Evolutionary conservation across 1,284 basidiomycete species (phyloP), one percentile per base, ranked within the genome.

Genomic region (Phlebopus sp.): DNA sequence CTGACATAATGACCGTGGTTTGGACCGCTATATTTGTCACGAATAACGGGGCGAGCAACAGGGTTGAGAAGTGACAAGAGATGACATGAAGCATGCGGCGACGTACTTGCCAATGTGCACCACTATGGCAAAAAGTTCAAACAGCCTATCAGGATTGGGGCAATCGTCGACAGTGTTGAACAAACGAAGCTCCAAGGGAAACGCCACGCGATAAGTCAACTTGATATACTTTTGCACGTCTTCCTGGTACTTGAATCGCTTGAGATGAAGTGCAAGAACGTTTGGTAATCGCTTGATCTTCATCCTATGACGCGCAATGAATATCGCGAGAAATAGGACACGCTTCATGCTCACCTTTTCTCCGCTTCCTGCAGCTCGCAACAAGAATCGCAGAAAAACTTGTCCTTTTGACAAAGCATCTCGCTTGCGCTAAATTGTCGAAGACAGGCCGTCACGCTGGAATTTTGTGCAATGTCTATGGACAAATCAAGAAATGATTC

Each of bases 1-100:
- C 95, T 91, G 54, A 99, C 86, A 67, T 99, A 99, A 73, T 99
- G 96, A 0, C 96, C 96, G 62, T 98, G 96, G 61, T 97, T 88
- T 15, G 93, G 92, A 2, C 95, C 94, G 58, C 92, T 96, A 66
- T 56, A 42, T 50, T 41, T 45, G 48, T 46, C 55, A 55, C 48
- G 45, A 55, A 50, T 43, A 50, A 53, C 10, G 15, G 40, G 27
- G 51, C 49, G 42, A 53, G 38, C 13, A 37, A 34, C 23, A 7
- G 43, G 17, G 44, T 67, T 46, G 64, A 46, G 39, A 36, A 13
- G 42, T 18, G 30, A 29, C 23, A 27, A 39, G 18, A 46, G 41
- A 44, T 35, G 35, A 46, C 17, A 10, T 8, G 38, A 36, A 41
- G 31, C 43, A 55, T 41, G 37, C 42, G 43, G 34, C 15, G 21